phyloP scores from a whole-genome alignment of 495 filamentous ascomycete genomes.

The Aspergillus sclerotiicarbonarius region DNA sequence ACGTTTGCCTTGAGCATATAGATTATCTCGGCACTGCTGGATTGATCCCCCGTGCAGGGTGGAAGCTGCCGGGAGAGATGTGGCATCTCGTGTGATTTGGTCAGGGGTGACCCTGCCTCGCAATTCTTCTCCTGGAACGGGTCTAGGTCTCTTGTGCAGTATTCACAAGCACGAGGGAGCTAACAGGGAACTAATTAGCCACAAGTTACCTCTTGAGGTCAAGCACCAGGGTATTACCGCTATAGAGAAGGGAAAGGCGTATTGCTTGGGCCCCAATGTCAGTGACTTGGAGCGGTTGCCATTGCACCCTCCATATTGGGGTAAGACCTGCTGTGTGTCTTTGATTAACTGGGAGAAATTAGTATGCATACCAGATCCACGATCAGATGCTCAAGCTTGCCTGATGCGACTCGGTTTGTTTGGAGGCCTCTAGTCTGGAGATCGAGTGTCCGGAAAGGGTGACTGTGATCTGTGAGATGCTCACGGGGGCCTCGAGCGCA shows the following conservation, averaged over 20 bases:
- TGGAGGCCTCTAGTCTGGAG: neutral
- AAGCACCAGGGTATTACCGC: neutral
- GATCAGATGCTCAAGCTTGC: neutral
- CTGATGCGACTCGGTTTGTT: neutral
- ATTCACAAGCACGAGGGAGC: neutral
- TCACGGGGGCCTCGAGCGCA: neutral
- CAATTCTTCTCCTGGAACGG: neutral
- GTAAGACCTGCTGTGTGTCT: neutral
- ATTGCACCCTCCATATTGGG: neutral
- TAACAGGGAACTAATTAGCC: neutral
- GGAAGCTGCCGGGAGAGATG: constrained; percentile 20
- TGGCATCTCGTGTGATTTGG: too few species aligned
- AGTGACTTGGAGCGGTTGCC: neutral
- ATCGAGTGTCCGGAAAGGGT: neutral
- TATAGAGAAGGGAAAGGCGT: neutral
- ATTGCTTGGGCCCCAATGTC: neutral
- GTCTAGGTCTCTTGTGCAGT: neutral
- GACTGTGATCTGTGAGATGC: neutral
- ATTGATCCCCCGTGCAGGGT: constrained; percentile 7
- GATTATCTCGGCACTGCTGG: constrained; percentile 8
- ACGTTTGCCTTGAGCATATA: constrained; percentile 13
- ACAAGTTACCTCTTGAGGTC: too few species aligned
- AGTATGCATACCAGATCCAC: neutral
- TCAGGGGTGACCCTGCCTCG: too few species aligned
- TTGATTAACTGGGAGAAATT: neutral